Evolutionary conservation across 1,139 yeast genomes (phyloP), one percentile per base, ranked within the genome.

Genomic region (Nadsonia starkeyi-henricii): DNA sequence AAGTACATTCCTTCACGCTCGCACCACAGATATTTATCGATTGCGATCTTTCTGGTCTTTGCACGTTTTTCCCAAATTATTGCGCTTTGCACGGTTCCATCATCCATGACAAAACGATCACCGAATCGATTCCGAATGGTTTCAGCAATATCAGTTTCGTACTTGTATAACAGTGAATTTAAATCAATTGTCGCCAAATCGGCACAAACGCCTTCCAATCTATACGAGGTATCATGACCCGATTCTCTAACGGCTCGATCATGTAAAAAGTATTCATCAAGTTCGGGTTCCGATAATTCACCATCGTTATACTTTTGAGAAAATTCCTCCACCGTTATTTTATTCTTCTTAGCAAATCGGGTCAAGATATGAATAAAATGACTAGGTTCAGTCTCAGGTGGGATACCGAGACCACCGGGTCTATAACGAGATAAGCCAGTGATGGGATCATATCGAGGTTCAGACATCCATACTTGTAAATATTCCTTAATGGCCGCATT

Each of bases 221-320:
- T 73, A 62, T 89, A 88, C 2, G 91, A 75, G 0, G 97, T 93
- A 63, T 91, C 98, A 63, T 91, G 98, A 1, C 98, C 98, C 44
- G 94, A 82, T 66, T 91, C 98, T 60, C 98, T 77, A 17, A 91
- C 95, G 1, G 95, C 97, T 53, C 97, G 74, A 64, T 91, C 98
- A 62, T 91, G 96, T 49, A 85, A 65, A 64, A 91, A 85, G 64
- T 86, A 93, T 54, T 79, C 88, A 60, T 91, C 98, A 50, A 91
- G 71, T 17, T 72, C 78, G 0, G 95, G 94, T 58, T 86, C 96
- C 8, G 67, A 52, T 30, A 89, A 72, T 50, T 71, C 67, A 4
- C 82, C 82, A 45, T 70, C 66, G 59, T 91, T 86, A 67, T 89
- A 91, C 62, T 72, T 69, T 47, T 70, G 69, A 54, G 82, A 76